Evolutionary conservation across 495 filamentous ascomycete species (phyloP), one percentile per base, ranked within the genome.

Genomic region (Podospora tetraspora): DNA sequence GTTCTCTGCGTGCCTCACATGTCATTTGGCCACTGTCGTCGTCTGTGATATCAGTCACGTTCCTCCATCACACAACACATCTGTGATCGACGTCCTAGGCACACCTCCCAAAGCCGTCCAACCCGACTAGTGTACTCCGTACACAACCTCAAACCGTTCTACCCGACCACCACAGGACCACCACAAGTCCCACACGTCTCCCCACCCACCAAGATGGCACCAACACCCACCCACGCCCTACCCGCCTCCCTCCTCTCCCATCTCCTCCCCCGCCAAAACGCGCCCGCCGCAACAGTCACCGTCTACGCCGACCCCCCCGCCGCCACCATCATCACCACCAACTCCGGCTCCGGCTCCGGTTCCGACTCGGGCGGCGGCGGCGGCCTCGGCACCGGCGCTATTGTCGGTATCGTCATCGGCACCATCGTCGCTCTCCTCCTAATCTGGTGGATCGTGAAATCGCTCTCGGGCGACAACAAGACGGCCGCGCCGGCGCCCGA

Each of bases 371-470:
- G 23, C 9, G 52, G 57, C 52, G 56, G 63, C 16, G 22, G 57
- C 19, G 21, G 43, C 57, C 73, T 73, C 62, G 63, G 52, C 60
- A 32, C 71, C 3, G 73, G 73, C 30, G 71, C 71, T 43, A 76
- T 76, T 22, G 74, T 67, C 7, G 74, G 74, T 64, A 76, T 76
- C 66, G 74, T 76, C 6, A 74, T 76, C 64, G 74, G 74, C 64
- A 61, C 61, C 52, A 66, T 76, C n/a, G 71, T 70, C 59, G 74
- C 66, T 34, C 61, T 76, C 57, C 66, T 76, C 13, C 66, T 76
- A 1, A 27, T 76, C 43, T 70, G 65, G 68, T 76, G 71, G 73
- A 67, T 70, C 61, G 66, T 76, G 32, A 22, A 52, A 11, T 60
- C 68, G 1, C 57, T 66, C 11, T 57, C 61, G 13, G 24, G 43